Evolutionary conservation across 2,329 filamentous ascomycete species (phyloP).

Genomic region (Sarocladiaceae sp.): DNA sequence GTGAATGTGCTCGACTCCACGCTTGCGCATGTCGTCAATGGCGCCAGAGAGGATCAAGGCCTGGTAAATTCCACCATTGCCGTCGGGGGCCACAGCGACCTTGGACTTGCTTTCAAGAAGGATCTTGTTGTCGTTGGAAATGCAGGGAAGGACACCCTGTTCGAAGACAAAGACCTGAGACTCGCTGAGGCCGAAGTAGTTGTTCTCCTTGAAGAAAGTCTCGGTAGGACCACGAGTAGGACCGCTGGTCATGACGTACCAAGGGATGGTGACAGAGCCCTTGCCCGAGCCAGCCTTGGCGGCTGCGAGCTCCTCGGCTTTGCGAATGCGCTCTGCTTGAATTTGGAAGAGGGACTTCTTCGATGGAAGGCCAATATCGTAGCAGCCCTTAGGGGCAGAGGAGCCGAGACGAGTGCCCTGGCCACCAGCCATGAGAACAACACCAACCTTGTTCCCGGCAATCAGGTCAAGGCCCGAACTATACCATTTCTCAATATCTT

Average conservation of each 20-base stretch:
- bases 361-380: conserved; percentile 89
- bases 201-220: conserved; percentile 82
- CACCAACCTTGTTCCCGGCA: conserved; percentile 67
- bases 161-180: conserved; percentile 91
- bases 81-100: conserved; percentile 91
- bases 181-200: conserved; percentile 82
- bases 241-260: conserved; percentile 99
- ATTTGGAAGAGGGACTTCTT: conserved; percentile 96
- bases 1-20: conserved; percentile 91
- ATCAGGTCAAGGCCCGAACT: conserved; percentile 74
- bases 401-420: conserved; percentile 93
- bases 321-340: conserved; percentile 88
- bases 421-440: conserved; percentile 94
- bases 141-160: conserved; percentile 93
- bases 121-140: conserved; percentile 97
- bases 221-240: conserved; percentile 90
- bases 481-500: conserved; percentile 81
- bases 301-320: conserved; percentile 74
- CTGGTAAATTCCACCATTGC: conserved; percentile 95
- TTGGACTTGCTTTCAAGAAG: conserved; percentile 84
- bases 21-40: conserved; percentile 78
- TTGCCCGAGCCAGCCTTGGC: conserved; percentile 52
- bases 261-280: conserved; percentile 62
- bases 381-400: conserved; percentile 95
- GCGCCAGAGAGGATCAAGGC: conserved; percentile 76